phyloP scores from a whole-genome alignment of 1,139 yeast genomes.

The Geotrichum aggregatum region DNA sequence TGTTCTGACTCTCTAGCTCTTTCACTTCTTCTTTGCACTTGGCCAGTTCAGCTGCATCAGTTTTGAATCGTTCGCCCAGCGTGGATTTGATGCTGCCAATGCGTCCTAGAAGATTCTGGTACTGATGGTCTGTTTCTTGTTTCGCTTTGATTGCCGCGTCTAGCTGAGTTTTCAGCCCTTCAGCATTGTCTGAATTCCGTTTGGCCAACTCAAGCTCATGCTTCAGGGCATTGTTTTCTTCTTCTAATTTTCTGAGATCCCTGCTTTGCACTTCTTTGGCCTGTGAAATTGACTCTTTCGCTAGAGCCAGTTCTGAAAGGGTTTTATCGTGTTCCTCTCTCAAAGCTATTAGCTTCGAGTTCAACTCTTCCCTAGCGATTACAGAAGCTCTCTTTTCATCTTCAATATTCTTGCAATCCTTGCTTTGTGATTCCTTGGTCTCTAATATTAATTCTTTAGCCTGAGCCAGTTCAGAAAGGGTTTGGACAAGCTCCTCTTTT shows the following conservation, averaged over 20 bases:
- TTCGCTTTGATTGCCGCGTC: conserved; percentile 34
- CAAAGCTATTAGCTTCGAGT: not conserved
- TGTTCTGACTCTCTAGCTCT: conserved; percentile 31
- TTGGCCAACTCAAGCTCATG: conserved; percentile 5
- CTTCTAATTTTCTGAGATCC: not conserved
- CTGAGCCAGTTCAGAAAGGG: conserved; percentile 25
- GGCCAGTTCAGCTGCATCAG: conserved; percentile 43
- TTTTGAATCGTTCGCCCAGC: conserved; percentile 61
- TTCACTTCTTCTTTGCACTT: conserved; percentile 38
- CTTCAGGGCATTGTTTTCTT: not conserved
- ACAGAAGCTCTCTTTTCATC: not conserved
- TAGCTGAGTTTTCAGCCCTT: conserved; percentile 12
- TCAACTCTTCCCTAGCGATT: no score
- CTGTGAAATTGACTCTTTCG: not conserved
- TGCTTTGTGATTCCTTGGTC: no score
- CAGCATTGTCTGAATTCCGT: not conserved
- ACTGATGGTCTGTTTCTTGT: conserved; percentile 64
- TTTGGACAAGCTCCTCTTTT: not conserved
- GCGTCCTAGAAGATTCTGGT: conserved; percentile 68
- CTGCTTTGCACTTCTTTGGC: not conserved
- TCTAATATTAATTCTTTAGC: not conserved
- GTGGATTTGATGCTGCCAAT: conserved; percentile 78
- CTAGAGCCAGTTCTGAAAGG: conserved; percentile 25
- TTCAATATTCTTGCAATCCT: not conserved
- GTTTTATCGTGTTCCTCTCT: not conserved